These are phyloP conservation scores for Grosmannia huntii DNA, from an alignment of 2,329 filamentous ascomycete genomes.

Conservation along the genomic window DNA sequence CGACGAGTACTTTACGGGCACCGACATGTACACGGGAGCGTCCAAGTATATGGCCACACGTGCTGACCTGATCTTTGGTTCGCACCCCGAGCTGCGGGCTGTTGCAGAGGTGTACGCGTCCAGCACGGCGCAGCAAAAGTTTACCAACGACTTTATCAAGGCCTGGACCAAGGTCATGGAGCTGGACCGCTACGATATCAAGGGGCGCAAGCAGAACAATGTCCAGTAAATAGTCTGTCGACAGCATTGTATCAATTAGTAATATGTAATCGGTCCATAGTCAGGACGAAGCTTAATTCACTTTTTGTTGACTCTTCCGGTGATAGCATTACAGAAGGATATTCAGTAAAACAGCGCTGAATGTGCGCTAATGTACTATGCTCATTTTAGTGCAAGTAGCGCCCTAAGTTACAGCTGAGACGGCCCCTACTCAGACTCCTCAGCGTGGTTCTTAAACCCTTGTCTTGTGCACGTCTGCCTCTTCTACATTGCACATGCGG, in stretches of 20 bases:
- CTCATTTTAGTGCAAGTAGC: too few relatives aligned
- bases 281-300: too few relatives aligned
- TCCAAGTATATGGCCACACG: conserved; percentile 60
- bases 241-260: background rate
- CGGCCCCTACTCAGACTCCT: too few relatives aligned
- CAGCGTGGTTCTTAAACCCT: too few relatives aligned
- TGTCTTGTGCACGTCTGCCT: too few relatives aligned
- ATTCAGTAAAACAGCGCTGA: too few relatives aligned
- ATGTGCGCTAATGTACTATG: too few relatives aligned
- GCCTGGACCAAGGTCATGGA: conserved; percentile 68
- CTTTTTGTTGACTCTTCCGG: too few relatives aligned
- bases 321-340: too few relatives aligned
- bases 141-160: conserved; percentile 56
- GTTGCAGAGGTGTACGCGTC: conserved; percentile 57
- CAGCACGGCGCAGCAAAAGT: conserved; percentile 46
- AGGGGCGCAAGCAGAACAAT: conserved; percentile 1
- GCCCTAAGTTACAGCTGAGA: too few relatives aligned
- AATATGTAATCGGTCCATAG: background rate
- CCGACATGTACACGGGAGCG: conserved; percentile 49
- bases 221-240: background rate
- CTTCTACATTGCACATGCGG: too few relatives aligned
- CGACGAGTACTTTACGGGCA: conserved; percentile 47
- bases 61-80: conserved; percentile 57
- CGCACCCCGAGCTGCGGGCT: conserved; percentile 60
- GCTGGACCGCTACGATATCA: conserved; percentile 51